Percentiles rank a stretch among this genome's conserved stretches.
Evolutionary conservation across 768 basidiomycete genomes (phyloP).

Genomic region (Russula foetens): DNA sequence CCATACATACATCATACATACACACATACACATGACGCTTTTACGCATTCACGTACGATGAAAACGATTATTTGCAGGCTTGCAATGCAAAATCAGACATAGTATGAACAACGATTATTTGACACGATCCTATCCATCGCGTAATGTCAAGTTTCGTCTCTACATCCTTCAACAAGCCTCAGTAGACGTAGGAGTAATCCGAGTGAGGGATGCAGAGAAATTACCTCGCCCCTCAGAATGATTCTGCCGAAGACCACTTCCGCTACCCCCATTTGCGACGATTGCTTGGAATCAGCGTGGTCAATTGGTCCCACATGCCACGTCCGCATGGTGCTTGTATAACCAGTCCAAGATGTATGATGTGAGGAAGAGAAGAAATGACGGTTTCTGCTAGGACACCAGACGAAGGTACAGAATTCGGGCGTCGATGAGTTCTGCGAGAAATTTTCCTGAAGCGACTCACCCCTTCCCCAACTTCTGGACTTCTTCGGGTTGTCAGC

Average conservation of each 20-base stretch:
- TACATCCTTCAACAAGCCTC: no score
- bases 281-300: not conserved
- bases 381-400: not conserved
- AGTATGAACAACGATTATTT: not conserved
- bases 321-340: not conserved
- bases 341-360: not conserved
- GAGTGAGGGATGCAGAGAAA: no score
- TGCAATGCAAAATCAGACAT: not conserved
- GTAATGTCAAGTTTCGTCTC: not conserved
- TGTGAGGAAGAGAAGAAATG: not conserved
- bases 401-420: not conserved
- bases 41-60: not conserved
- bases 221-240: no score
- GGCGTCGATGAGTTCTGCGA: not conserved
- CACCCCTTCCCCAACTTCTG: not conserved
- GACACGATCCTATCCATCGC: not conserved
- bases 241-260: not conserved
- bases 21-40: not conserved
- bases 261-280: not conserved
- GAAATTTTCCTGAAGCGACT: not conserved
- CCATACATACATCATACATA: not conserved
- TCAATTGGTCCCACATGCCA: not conserved
- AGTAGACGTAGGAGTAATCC: no score
- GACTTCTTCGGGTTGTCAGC: not conserved
- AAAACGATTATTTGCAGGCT: not conserved